Base-by-base conservation (phyloP, 768 basidiomycete genomes). In the Gloeophyllum trabeum region DNA sequence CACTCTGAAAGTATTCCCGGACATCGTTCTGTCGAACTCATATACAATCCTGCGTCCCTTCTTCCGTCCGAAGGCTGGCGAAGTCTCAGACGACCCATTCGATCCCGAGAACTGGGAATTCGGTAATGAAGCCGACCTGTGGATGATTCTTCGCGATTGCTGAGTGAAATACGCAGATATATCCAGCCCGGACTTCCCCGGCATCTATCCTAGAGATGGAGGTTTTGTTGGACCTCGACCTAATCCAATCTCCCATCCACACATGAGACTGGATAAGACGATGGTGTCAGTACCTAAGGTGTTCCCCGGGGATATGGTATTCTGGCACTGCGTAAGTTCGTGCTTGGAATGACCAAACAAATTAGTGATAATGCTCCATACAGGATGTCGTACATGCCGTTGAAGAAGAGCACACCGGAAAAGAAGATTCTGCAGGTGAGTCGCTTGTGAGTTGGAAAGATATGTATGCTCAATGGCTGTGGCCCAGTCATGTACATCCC, bases 41-140 rank as follows among this genome's bases (percentile, higher is more conserved):
- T 84, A 84, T 46, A 59, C 72, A 43, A 62, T 81, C 16, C 64
- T 83, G 0, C 70, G 81, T 6, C 81, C 81, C 0, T 78, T 83
- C 61, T 83, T 84, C 68, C 65, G 62, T 40, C 67, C 64, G 3
- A 48, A 51, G 12, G 43, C 51, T 16, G 28, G 7, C 16, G 24
- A 40, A 49, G 6, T 37, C 4, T 16, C 40, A 1, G 55, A 61
- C 4, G 69, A 67, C 4, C 64, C 70, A n/a, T 54, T 67, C 19
- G 60, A 72, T 36, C 52, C 65, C 16, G 62, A 70, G 43, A 75
- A 68, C 52, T 76, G 76, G 77, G 61, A 64, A 22, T 51, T 54
- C 54, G 28, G 7, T 16, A 16, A 30, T 7, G 10, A 30, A 7
- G 4, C 10, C 21, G 12, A 20, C 10, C 10, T 7, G 16, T 30